Evolutionary conservation across 176 grass and related monocot genomes (phyloP).

Genomic region (Hsuehochloa calcarea): DNA sequence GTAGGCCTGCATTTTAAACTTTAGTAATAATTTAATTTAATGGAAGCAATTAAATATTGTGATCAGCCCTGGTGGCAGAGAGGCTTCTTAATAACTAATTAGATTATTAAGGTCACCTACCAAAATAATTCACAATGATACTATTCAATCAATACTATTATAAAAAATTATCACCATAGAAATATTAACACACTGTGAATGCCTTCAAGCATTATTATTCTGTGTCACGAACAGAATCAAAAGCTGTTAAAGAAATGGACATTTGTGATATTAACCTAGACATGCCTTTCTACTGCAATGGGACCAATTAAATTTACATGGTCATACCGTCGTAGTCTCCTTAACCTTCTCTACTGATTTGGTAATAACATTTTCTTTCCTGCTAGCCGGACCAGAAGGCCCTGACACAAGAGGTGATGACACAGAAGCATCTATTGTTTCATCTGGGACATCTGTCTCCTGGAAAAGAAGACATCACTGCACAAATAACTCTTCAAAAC

Average conservation of each 20-base stretch:
- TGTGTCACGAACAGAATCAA: not conserved
- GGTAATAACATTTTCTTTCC: constrained; percentile 78
- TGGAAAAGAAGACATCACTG: constrained; percentile 41
- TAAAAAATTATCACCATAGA: constrained; percentile 2
- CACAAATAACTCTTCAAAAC: constrained; percentile 13
- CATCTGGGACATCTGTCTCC: constrained; percentile 41
- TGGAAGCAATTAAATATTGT: constrained; percentile 6
- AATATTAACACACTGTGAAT: constrained; percentile 9
- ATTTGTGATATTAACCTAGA: not conserved
- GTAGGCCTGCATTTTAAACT: constrained; percentile 3
- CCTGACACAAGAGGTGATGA: constrained; percentile 22
- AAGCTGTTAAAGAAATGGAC: constrained; percentile 16
- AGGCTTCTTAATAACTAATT: not conserved
- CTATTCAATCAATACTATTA: constrained; percentile 2
- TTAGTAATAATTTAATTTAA: not conserved
- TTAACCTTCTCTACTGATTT: constrained; percentile 95
- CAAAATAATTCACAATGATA: constrained; percentile 3
- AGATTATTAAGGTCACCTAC: not conserved
- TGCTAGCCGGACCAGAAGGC: constrained; percentile 28
- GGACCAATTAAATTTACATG: constrained; percentile 21
- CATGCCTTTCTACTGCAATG: constrained; percentile 15
- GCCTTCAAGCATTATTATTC: constrained; percentile 3
- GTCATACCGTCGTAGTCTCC: constrained; percentile 75
- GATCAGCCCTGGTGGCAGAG: not conserved
- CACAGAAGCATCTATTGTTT: constrained; percentile 33